phyloP scores from a whole-genome alignment of 2,329 filamentous ascomycete genomes.

The Nemania sp. region DNA sequence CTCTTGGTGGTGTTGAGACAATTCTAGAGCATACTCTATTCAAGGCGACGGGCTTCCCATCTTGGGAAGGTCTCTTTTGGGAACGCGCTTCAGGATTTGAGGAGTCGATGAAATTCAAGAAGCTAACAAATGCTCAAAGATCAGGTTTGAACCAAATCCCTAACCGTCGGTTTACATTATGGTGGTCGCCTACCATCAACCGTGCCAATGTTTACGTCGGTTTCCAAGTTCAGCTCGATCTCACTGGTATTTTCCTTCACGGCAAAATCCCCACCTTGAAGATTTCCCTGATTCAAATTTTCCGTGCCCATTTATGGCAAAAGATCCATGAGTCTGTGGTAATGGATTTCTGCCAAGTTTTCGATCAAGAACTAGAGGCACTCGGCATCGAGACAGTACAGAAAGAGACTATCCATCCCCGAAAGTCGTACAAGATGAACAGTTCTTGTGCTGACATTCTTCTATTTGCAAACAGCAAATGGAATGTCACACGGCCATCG shows the following conservation, averaged over 20 bases:
- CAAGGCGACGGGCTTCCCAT: constrained; percentile 95
- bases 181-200: constrained; percentile 97
- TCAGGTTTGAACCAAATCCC: constrained; percentile 98
- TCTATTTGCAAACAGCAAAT: constrained; percentile 97
- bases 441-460: constrained; percentile 98
- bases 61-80: constrained; percentile 95
- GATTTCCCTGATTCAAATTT: constrained; percentile 98
- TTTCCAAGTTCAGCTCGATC: constrained; percentile 98
- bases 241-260: constrained; percentile 98
- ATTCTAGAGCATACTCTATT: constrained; percentile 97
- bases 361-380: constrained; percentile 96
- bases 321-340: constrained; percentile 99
- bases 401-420: constrained; percentile 98
- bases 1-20: constrained; percentile 94
- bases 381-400: constrained; percentile 97
- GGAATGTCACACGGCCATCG: constrained; percentile 96
- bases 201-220: constrained; percentile 97
- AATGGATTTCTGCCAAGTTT: constrained; percentile 98
- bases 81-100: constrained; percentile 73
- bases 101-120: constrained; percentile 95
- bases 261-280: constrained; percentile 98
- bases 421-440: constrained; percentile 99
- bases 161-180: constrained; percentile 96
- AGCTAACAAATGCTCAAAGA: constrained; percentile 95
- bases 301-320: constrained; percentile 99